Conservation (phyloP, 352 stramenopile species). For the Globisporangium uncinulatum region DNA sequence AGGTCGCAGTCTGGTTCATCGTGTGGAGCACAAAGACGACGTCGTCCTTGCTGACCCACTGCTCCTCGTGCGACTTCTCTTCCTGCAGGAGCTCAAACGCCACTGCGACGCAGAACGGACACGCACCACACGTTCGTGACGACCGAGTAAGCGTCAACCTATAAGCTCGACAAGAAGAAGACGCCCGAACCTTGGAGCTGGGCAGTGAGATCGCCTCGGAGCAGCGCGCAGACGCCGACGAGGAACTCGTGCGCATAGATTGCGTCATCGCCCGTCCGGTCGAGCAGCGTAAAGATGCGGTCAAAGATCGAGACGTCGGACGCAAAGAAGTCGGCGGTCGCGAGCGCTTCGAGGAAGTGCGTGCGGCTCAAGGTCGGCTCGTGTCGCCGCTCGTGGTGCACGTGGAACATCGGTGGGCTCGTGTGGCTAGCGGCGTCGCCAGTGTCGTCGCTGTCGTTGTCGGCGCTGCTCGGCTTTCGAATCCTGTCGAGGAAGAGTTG, state of each 20-base stretch:
- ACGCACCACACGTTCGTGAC: no score
- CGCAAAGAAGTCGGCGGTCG: constrained; percentile 33
- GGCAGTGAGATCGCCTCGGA: constrained; percentile 29
- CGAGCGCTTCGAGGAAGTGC: constrained; percentile 32
- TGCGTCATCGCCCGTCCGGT: constrained; percentile 49
- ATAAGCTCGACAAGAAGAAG: not conserved
- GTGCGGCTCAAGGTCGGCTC: constrained; percentile 31
- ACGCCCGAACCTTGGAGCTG: constrained; percentile 40
- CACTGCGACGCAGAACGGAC: constrained; percentile 4
- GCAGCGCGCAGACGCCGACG: constrained; percentile 30
- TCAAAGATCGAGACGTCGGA: constrained; percentile 49
- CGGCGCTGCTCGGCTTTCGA: not conserved
- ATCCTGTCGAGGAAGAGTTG: not conserved
- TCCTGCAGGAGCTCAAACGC: constrained; percentile 11
- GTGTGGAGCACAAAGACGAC: constrained; percentile 47
- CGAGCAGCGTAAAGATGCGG: constrained; percentile 51
- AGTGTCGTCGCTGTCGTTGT: constrained; percentile 2
- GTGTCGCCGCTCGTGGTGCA: not conserved
- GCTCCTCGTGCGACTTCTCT: constrained; percentile 7
- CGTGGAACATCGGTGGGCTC: not conserved
- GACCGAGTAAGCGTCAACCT: not conserved
- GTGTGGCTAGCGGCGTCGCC: not conserved
- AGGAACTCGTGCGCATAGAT: constrained; percentile 40
- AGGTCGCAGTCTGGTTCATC: constrained; percentile 33
- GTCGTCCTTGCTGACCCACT: constrained; percentile 14